phyloP scores from a whole-genome alignment of 2,329 filamentous ascomycete genomes.

The Claviceps paspali region DNA sequence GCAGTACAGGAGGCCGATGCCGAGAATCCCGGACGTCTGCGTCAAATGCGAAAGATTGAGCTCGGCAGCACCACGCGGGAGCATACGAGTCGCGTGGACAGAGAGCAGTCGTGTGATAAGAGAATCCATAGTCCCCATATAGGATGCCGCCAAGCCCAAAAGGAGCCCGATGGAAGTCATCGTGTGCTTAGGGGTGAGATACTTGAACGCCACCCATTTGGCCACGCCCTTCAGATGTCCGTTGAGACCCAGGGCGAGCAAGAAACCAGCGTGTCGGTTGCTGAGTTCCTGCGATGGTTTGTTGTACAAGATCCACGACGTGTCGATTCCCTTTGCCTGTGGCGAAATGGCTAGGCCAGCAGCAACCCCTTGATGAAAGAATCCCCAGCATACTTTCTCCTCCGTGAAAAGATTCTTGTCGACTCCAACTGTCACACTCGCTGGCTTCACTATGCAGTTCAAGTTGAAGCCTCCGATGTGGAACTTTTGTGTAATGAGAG shows the following conservation, averaged over 20 bases:
- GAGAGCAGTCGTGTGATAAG: constrained; percentile 85
- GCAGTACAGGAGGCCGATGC: constrained; percentile 86
- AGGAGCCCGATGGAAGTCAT: constrained; percentile 98
- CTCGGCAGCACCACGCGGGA: constrained; percentile 83
- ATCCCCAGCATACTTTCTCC: constrained; percentile 96
- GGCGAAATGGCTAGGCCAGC: constrained; percentile 82
- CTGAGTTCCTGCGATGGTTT: constrained; percentile 76
- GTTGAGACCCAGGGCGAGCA: constrained; percentile 81
- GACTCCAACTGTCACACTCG: constrained; percentile 83
- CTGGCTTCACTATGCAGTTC: constrained; percentile 80
- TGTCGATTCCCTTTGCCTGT: constrained; percentile 85
- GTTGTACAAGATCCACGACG: constrained; percentile 97
- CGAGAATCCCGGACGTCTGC: constrained; percentile 93
- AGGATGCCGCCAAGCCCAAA: constrained; percentile 80
- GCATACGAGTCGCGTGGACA: constrained; percentile 88
- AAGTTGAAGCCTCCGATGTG: constrained; percentile 82
- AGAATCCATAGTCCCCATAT: constrained; percentile 93
- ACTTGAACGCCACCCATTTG: constrained; percentile 98
- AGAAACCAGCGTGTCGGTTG: constrained; percentile 89
- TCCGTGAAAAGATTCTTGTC: constrained; percentile 80
- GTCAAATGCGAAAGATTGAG: constrained; percentile 85
- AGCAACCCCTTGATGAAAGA: constrained; percentile 94
- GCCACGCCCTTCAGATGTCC: constrained; percentile 88
- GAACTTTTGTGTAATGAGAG: constrained; percentile 83
- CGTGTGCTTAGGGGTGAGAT: constrained; percentile 95